Base-by-base conservation (phyloP, 495 filamentous ascomycete genomes). In the Rostrohypoxylon terebratum region DNA sequence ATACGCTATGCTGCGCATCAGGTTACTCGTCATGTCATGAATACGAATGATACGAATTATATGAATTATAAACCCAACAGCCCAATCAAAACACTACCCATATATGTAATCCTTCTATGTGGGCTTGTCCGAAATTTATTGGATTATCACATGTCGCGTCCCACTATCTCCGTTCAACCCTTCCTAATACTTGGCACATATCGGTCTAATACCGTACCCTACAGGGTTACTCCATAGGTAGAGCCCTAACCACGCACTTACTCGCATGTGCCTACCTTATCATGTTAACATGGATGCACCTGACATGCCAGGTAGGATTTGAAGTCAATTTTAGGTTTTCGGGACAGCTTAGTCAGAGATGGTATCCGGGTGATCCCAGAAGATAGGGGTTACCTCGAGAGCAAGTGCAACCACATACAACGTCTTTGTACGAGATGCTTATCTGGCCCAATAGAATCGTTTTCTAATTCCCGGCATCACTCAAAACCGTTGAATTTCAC, bases 241-340 rank as follows among this genome's bases (percentile, higher is more conserved):
- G 13, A 44, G 3, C 28, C 28, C 6, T 28, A 28, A 5, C 14
- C 13, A 45, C 4, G 13, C 16, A 20, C 2, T 5, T 45, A 45
- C 13, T 14, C 14, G 13, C 42, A 45, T 18, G 14, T 20, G 20
- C 42, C 14, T 45, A 8, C 14, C 42, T 45, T 18, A 45, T 18
- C n/a, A n/a, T 45, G 18, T n/a, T 45, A 18, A 45, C 42, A 45
- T 45, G 4, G 8, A 28, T 28, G 28, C 3, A 28, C 3, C 28
- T 5, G 28, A 28, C 6, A 3, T 28, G 2, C 28, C 6, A 0
- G 1, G 18, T 20, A n/a, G 42, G 5, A 18, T 20, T 45, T 45
- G 42, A 45, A 45, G 42, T 45, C 8, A 20, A 45, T 18, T 45
- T 45, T 45, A 45, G 42, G 42, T 45, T 45, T 45, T 45, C 42